phyloP scores from a whole-genome alignment of 805 yeast species.

The Pichia californica region DNA sequence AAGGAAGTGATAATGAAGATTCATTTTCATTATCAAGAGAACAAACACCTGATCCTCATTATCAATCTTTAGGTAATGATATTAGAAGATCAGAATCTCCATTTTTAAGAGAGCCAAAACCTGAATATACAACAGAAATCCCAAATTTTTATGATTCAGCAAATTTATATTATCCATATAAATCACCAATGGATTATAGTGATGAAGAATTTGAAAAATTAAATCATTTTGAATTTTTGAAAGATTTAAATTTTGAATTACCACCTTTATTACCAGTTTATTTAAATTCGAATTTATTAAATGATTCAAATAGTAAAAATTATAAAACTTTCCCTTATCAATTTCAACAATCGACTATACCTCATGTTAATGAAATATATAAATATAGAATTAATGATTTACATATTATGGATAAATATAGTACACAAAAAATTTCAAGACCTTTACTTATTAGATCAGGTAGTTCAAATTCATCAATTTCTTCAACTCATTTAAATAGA shows the following conservation, averaged over 20 bases:
- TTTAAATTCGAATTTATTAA: constrained; percentile 31
- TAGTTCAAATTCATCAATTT: constrained; percentile 11
- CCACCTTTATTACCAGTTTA: constrained; percentile 36
- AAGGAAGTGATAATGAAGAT: not conserved
- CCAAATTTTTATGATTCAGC: constrained; percentile 30
- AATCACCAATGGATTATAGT: constrained; percentile 29
- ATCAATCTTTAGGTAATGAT: not conserved
- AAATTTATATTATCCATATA: constrained; percentile 26
- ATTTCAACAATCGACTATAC: constrained; percentile 32
- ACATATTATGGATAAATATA: constrained; percentile 32
- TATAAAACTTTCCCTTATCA: constrained; percentile 28
- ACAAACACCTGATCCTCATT: constrained; percentile 8
- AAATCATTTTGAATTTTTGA: constrained; percentile 31
- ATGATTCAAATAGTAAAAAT: constrained; percentile 28
- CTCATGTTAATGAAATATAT: constrained; percentile 27
- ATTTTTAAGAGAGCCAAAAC: constrained; percentile 4
- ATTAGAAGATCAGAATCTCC: constrained; percentile 9
- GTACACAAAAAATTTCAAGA: constrained; percentile 10
- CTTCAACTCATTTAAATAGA: constrained; percentile 4
- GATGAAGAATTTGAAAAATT: constrained; percentile 29
- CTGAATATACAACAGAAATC: constrained; percentile 24
- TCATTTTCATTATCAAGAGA: not conserved
- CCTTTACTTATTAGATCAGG: constrained; percentile 14
- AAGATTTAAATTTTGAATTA: constrained; percentile 22
- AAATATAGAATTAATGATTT: constrained; percentile 30